Conservation (phyloP, 2,329 filamentous ascomycete genomes). For the Penicillium sumatraense region DNA sequence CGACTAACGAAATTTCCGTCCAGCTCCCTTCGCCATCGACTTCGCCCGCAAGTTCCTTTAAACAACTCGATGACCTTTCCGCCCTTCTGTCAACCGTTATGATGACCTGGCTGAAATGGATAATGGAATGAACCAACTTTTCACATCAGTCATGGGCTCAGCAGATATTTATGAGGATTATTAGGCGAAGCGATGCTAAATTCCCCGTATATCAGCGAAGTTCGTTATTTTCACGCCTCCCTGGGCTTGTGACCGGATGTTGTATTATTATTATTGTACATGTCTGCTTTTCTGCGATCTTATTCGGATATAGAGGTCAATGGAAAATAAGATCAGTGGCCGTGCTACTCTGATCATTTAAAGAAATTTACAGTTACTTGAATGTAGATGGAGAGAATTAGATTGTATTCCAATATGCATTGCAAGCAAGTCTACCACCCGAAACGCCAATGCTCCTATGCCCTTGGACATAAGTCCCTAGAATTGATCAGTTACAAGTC, state of each 20-base stretch:
- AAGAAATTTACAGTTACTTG: background rate
- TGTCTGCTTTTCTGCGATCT: slow-evolving; percentile 23
- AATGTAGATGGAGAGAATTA: slow-evolving; percentile 8
- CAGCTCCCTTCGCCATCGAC: slow-evolving; percentile 56
- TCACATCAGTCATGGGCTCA: slow-evolving; percentile 5
- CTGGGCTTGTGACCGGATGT: slow-evolving; percentile 21
- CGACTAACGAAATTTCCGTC: slow-evolving; percentile 1
- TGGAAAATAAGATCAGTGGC: slow-evolving; percentile 18
- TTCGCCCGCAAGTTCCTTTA: slow-evolving; percentile 54
- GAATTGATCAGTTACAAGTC: slow-evolving; percentile 12
- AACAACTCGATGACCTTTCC: slow-evolving; percentile 19
- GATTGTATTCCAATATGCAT: slow-evolving; percentile 29
- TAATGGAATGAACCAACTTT: slow-evolving; percentile 7
- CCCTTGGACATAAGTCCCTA: slow-evolving; percentile 20
- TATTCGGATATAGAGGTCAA: slow-evolving; percentile 24
- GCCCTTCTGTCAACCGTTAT: slow-evolving; percentile 3
- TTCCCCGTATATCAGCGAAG: background rate
- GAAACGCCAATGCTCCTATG: slow-evolving; percentile 31
- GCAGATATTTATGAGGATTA: background rate
- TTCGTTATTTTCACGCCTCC: background rate
- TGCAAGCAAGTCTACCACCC: slow-evolving; percentile 22
- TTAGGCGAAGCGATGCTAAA: background rate
- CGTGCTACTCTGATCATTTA: slow-evolving; percentile 4
- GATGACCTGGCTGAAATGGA: slow-evolving; percentile 7
- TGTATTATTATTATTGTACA: slow-evolving; percentile 45